phyloP scores from a whole-genome alignment of 176 grass and related monocot genomes.

The Phoenix roebelenii region DNA sequence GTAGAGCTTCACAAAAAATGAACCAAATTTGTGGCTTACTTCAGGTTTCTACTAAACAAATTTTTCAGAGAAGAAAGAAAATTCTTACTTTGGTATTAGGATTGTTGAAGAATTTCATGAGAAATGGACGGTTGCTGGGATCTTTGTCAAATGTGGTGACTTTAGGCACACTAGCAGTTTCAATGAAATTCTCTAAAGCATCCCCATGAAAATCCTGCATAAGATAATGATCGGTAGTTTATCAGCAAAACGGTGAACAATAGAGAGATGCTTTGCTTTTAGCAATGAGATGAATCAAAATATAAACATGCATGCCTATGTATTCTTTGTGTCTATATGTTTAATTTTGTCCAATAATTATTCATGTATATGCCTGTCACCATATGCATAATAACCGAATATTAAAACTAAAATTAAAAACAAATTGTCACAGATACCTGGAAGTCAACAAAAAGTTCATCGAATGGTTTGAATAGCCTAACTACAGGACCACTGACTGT shows the following conservation, averaged over 20 bases:
- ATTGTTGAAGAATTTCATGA: slow-evolving; percentile 56
- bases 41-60: no score
- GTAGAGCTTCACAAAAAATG: no score
- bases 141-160: slow-evolving; percentile 53
- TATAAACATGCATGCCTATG: no score
- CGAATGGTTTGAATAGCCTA: slow-evolving; percentile 88
- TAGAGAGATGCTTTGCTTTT: no score
- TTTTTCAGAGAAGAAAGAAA: background rate
- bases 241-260: background rate
- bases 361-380: no score
- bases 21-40: no score
- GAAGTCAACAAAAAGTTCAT: slow-evolving; percentile 78
- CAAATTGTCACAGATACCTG: slow-evolving; percentile 30
- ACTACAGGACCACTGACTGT: slow-evolving; percentile 40
- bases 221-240: background rate
- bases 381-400: slow-evolving; percentile 2
- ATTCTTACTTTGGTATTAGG: slow-evolving; percentile 56
- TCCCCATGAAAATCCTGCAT: slow-evolving; percentile 59
- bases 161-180: slow-evolving; percentile 54
- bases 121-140: slow-evolving; percentile 56
- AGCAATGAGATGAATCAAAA: no score
- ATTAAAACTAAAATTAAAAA: background rate
- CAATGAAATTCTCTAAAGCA: slow-evolving; percentile 69
- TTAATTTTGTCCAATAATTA: no score
- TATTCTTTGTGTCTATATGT: no score